Base-by-base conservation (phyloP, 805 yeast genomes). In the Diddensiella caesifluorescens region DNA sequence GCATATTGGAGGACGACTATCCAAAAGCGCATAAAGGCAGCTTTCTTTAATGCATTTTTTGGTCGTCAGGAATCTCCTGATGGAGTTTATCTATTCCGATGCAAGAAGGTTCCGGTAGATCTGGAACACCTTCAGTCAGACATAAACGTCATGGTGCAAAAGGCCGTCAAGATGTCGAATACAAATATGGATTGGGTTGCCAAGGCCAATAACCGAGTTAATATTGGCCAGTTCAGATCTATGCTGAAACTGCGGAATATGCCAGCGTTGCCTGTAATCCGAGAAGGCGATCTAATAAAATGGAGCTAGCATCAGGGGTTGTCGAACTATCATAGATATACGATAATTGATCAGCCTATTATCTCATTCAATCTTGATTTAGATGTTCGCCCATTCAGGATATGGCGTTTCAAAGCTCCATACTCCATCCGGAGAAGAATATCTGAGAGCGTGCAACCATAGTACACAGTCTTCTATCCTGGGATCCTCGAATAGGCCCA, bases 401-500 rank as follows among this genome's bases (percentile, higher is more conserved):
- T 73, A 68, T 26, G 74, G 77, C 0, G 89, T 81, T 42, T 69
- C 64, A 60, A 79, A 83, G 5, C 76, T 68, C 92, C 92, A 84
- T 25, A 68, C 33, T 13, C 28, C 50, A 29, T 21, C 60, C 44
- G n/a, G 26, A 21, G 40, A 49, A 47, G 75, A 78, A 53, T 86
- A 87, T 46, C 74, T 73, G 55, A 73, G 83, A 0, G 95, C 95
- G 64, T 88, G 96, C 22, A 88, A 62, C 87, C 88, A 88, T 22
- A 87, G 57, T 40, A 78, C 82, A 45, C 88, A 63, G 51, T 86
- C 95, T 49, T 79, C 80, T 2, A 80, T 77, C 9, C 85, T 81
- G 0, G 95, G 95, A 51, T 85, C 92, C 1, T 82, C 67, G 51
- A 81, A 85, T 6, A 85, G 57, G 21, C 76, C 82, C 12, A 75